Evolutionary conservation across 352 stramenopile species (phyloP).

Genomic region (Globisporangium cylindrosporum): DNA sequence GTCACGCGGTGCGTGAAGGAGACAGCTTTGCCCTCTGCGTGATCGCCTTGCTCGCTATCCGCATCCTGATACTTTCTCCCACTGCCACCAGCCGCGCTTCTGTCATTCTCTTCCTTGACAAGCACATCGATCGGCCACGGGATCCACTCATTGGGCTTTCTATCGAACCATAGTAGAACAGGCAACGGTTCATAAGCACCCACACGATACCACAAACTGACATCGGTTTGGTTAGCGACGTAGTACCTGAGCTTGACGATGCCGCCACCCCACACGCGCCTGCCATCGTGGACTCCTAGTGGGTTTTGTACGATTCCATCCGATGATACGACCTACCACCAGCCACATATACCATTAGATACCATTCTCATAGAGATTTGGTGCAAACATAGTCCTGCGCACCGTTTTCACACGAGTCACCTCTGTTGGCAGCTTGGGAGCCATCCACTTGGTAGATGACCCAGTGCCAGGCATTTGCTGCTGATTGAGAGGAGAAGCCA

Average conservation of each 20-base stretch:
- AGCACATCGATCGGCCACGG: slow-evolving; percentile 58
- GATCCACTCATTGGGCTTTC: slow-evolving; percentile 41
- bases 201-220: neutral
- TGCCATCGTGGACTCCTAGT: slow-evolving; percentile 43
- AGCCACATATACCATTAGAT: neutral
- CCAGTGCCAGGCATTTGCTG: neutral
- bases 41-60: neutral
- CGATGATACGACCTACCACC: slow-evolving; percentile 24
- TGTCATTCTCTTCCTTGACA: slow-evolving; percentile 40
- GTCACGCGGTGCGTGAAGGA: slow-evolving; percentile 44
- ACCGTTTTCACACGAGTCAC: slow-evolving; percentile 13
- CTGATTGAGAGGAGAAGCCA: neutral
- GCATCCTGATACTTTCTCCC: neutral
- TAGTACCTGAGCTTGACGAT: slow-evolving; percentile 51
- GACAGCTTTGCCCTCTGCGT: neutral
- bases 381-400: neutral
- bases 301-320: slow-evolving; percentile 52
- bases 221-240: neutral
- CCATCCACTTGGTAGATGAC: neutral
- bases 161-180: neutral
- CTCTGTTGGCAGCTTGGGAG: neutral
- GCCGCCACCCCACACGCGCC: slow-evolving; percentile 60
- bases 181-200: neutral
- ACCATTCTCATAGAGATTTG: neutral
- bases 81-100: neutral